Percentiles rank a stretch among this genome's conserved stretches.
Evolutionary conservation across 169 alveolate species (phyloP).

Genomic region (Babesia divergens): DNA sequence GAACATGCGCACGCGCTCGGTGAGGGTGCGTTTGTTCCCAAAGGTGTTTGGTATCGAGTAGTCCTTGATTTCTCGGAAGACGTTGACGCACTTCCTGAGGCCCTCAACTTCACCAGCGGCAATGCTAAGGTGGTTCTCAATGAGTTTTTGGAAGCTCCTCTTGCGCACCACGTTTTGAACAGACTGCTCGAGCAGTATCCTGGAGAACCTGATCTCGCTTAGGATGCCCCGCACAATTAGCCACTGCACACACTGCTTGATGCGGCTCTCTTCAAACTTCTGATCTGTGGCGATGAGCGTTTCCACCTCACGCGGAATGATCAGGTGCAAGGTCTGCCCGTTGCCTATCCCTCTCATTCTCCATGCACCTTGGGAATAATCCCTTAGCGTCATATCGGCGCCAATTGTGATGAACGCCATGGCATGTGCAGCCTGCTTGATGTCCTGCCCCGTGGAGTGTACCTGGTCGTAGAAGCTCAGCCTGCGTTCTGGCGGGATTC

Average conservation of each 20-base stretch:
- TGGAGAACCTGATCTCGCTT: conserved; percentile 73
- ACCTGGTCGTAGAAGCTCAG: conserved; percentile 90
- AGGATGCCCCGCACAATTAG: conserved; percentile 72
- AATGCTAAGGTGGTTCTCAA: conserved; percentile 74
- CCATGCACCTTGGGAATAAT: conserved; percentile 89
- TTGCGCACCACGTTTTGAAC: conserved; percentile 77
- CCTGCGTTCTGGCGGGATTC: conserved; percentile 79
- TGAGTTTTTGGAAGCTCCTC: conserved; percentile 70
- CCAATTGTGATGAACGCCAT: conserved; percentile 85
- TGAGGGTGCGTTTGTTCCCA: conserved; percentile 33
- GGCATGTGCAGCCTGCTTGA: conserved; percentile 86
- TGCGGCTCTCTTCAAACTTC: conserved; percentile 42
- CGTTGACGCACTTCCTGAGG: conserved; percentile 27
- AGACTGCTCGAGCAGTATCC: conserved; percentile 74
- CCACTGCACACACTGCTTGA: conserved; percentile 72
- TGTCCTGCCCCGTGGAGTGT: conserved; percentile 89
- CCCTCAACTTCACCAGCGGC: conserved; percentile 53
- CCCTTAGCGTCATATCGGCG: conserved; percentile 85
- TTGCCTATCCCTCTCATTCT: conserved; percentile 85
- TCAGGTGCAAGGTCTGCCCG: conserved; percentile 78
- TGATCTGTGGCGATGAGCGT: conserved; percentile 68
- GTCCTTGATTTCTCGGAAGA: conserved; percentile 64
- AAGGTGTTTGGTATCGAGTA: conserved; percentile 65
- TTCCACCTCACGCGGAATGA: conserved; percentile 77
- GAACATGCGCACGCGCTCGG: conserved; percentile 48